Evolutionary conservation across 164 flowering plant genomes (phyloP).

Genomic region (Sextonia rubra): DNA sequence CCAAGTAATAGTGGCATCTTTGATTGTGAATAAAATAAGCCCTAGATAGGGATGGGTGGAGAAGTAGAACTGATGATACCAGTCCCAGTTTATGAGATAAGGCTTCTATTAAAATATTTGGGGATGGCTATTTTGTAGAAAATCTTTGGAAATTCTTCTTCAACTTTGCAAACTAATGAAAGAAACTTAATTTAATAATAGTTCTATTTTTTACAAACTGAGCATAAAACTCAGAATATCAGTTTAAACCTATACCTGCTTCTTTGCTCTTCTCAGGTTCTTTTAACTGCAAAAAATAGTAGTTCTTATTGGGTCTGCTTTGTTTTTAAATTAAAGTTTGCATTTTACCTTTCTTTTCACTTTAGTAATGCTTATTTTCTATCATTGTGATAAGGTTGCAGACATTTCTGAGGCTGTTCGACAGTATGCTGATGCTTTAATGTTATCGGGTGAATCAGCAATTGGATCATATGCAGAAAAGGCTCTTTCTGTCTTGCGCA

Average conservation of each 20-base stretch:
- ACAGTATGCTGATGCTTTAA: conserved; percentile 83
- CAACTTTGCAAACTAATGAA: neutral
- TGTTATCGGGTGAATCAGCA: conserved; percentile 95
- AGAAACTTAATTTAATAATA: neutral
- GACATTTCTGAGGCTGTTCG: conserved; percentile 93
- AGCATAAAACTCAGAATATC: neutral
- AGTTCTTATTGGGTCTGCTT: neutral
- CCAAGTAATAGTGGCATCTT: no score
- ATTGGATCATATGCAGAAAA: conserved; percentile 64
- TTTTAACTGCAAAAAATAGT: neutral
- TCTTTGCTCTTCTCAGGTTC: neutral
- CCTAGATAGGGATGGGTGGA: no score
- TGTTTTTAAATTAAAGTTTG: no score
- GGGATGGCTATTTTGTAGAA: neutral
- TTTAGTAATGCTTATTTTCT: conserved; percentile 5
- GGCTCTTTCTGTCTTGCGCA: conserved; percentile 68
- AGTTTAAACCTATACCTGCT: neutral
- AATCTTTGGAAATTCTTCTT: neutral
- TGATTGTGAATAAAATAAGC: no score
- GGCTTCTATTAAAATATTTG: no score
- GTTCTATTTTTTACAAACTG: neutral
- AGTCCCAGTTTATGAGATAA: no score
- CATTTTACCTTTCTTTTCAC: neutral
- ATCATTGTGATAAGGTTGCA: conserved; percentile 50
- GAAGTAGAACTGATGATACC: no score